Base-by-base conservation (phyloP, 2,329 filamentous ascomycete species). In the Acrocalymma vagum region DNA sequence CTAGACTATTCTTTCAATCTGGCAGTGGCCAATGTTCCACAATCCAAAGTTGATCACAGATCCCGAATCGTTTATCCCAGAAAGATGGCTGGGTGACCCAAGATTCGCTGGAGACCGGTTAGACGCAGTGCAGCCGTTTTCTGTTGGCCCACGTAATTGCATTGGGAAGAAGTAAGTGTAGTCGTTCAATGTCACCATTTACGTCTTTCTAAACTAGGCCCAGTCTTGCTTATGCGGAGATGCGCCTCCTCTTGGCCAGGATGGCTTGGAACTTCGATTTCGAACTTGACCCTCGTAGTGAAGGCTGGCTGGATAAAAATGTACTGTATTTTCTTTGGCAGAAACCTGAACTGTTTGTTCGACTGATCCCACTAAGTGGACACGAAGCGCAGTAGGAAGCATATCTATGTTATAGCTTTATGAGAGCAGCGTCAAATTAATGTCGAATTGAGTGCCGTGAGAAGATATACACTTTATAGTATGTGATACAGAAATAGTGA, bases 191-290 rank as follows among this genome's bases (percentile, higher is more conserved):
- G 8, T n/a, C 13, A 9, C 22, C 14, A 18, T 27, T 28, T 5
- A 16, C 8, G 10, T 7, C 9, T 27, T 13, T 20, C 5, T 3
- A 21, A 36, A 26, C 32, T 27, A 16, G 4, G n/a, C 6, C 14
- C 23, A 32, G 20, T 27, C 23, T 39, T 27, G 54, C 58, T 3
- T 67, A 65, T 30, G 51, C 31, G 14, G 50, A 53, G 23, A 48
- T 53, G 47, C 36, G 50, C 9, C 9, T 53, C 3, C 45, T 53
- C 17, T 23, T 54, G 3, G 48, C 35, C 3, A 16, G 26, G 5
- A 14, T 54, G 4, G 16, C 50, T 8, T 54, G 40, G 40, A 36
- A 39, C 1, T 54, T 48, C 26, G 48, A 54, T 30, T 6, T 36
- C 2, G 28, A 23, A 15, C 5, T 38, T 2, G 3, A 5, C 1